Evolutionary conservation across 805 yeast species (phyloP), one percentile per base, ranked within the genome.

Genomic region (Pichia deserticola): DNA sequence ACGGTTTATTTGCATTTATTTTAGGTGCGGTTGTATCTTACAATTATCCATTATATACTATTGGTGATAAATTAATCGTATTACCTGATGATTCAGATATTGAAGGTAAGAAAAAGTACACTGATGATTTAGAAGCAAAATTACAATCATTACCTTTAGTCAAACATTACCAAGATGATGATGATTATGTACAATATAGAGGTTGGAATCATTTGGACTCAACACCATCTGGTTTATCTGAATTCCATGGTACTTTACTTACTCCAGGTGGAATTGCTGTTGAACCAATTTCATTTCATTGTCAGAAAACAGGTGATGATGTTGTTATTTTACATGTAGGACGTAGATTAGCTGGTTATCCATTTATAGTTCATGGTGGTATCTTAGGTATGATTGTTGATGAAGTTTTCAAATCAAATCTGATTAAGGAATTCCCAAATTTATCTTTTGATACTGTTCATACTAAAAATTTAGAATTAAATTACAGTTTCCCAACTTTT

Each of bases 341-440:
- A 0, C 79, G 83, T 60, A 77, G 76, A 53, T 65, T 89, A 25
- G 82, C 92, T 40, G 97, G 97, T 1, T 89, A 84, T 62, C 97
- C 97, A 3, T 83, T 87, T 57, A 67, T 90, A 20, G 76, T 88
- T 3, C 97, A 89, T 62, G 97, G 97, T 4, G 97, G 97, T 0
- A 78, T 90, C 32, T 63, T 89, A 33, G 95, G 90, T 8, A 82
- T 95, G 0, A 69, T 89, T 1, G 68, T 89, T 48, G 93, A 88
- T 60, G 96, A 89, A 57, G 75, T 85, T 7, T 76, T 83, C 68
- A 81, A 82, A 55, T 47, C 59, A 13, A 54, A 57, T 38, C 56
- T 62, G 27, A 54, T 58, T 10, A 53, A 55, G 25, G 60, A 57
- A 33, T 52, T 50, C 25, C 55, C 54, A 5, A 42, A 69, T 66